Evolutionary conservation across 2,329 filamentous ascomycete species (phyloP).

Genomic region (Clarireedia hainanense): DNA sequence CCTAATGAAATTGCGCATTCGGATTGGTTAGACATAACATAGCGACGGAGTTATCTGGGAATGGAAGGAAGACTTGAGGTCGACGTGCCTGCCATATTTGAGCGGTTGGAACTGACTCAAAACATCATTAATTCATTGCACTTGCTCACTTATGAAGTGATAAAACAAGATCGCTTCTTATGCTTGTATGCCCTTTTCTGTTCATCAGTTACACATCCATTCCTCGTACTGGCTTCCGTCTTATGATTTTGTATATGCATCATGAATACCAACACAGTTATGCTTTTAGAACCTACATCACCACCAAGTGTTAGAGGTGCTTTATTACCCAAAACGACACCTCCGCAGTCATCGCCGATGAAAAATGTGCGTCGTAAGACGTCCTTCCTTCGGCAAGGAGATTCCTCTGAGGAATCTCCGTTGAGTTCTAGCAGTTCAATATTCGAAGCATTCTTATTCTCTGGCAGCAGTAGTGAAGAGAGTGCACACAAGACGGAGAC

Average conservation of each 20-base stretch:
- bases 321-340: constrained; percentile 11
- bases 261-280: constrained; percentile 16
- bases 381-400: constrained; percentile 23
- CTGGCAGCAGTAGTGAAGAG: constrained; percentile 27
- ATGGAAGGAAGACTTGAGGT: constrained; percentile 6
- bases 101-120: too few relatives aligned
- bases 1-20: constrained; percentile 8
- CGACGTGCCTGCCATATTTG: too few relatives aligned
- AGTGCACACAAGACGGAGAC: constrained; percentile 16
- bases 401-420: constrained; percentile 32
- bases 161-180: not conserved
- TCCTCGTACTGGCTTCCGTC: not conserved
- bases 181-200: not conserved
- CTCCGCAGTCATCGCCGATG: constrained; percentile 11
- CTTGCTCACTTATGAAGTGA: not conserved
- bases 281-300: constrained; percentile 7
- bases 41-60: constrained; percentile 23
- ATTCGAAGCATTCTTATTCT: constrained; percentile 32
- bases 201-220: constrained; percentile 1
- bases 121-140: too few relatives aligned
- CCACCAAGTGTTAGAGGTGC: constrained; percentile 11
- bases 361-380: constrained; percentile 28
- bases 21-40: constrained; percentile 11
- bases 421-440: constrained; percentile 31
- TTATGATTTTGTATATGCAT: constrained; percentile 16